Percentiles rank a stretch among this genome's conserved stretches.
phyloP scores from a whole-genome alignment of 805 yeast genomes.

The Candida peoriensis region DNA sequence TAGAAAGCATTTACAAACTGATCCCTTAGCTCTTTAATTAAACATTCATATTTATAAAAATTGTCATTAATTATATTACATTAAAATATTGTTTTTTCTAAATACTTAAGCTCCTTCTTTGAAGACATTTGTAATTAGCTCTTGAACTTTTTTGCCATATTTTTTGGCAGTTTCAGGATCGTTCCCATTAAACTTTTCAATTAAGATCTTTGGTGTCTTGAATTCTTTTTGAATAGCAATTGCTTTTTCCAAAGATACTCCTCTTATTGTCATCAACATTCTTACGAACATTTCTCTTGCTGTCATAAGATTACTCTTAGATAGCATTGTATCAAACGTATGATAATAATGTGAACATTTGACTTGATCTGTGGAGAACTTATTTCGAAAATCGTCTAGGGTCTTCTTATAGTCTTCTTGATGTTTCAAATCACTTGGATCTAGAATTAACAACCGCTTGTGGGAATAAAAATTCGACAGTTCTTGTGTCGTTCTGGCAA shows the following conservation, averaged over 20 bases:
- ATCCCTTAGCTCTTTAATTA: no score
- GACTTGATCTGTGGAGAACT: constrained; percentile 32
- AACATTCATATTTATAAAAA: no score
- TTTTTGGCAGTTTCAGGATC: constrained; percentile 20
- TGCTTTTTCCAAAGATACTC: constrained; percentile 85
- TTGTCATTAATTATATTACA: no score
- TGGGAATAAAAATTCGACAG: constrained; percentile 35
- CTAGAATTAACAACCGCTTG: constrained; percentile 42
- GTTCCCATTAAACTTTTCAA: constrained; percentile 37
- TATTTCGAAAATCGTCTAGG: constrained; percentile 37
- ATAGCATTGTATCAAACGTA: constrained; percentile 61
- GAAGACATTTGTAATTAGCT: no score
- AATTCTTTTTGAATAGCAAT: constrained; percentile 62
- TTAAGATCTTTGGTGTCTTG: constrained; percentile 63
- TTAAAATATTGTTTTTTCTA: no score
- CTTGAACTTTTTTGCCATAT: constrained; percentile 28
- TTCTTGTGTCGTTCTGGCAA: constrained; percentile 42
- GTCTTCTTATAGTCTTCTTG: constrained; percentile 46
- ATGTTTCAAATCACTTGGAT: constrained; percentile 42
- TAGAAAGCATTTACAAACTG: no score
- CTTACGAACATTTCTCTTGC: constrained; percentile 69
- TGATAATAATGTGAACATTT: constrained; percentile 43
- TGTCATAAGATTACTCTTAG: constrained; percentile 66
- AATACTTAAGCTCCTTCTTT: no score
- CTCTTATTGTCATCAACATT: constrained; percentile 75